Conservation (phyloP, 176 grass and related monocot species). For the Hsuehochloa calcarea region DNA sequence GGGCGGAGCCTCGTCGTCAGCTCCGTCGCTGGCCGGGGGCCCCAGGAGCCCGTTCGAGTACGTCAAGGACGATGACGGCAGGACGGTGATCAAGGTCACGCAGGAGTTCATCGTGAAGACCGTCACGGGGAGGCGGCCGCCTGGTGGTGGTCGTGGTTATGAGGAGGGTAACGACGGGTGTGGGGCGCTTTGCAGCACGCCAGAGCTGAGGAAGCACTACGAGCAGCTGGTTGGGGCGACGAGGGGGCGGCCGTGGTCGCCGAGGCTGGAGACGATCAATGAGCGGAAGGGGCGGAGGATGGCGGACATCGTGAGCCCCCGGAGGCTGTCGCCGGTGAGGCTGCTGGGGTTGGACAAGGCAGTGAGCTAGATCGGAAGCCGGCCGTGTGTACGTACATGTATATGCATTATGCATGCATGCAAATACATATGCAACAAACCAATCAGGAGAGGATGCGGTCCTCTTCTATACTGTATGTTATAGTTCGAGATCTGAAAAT, state of each 20-base stretch:
- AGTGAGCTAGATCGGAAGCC: background rate
- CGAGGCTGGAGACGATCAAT: constrained; percentile 74
- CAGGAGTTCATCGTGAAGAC: constrained; percentile 59
- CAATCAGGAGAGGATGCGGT: too few relatives aligned
- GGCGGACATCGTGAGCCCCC: background rate
- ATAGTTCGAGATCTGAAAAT: too few relatives aligned
- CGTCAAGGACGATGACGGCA: constrained; percentile 42
- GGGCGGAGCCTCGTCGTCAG: background rate
- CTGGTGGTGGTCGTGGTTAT: background rate
- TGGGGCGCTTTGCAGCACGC: constrained; percentile 66
- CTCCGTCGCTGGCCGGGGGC: background rate
- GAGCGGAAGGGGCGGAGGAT: constrained; percentile 37
- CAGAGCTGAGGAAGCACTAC: constrained; percentile 87
- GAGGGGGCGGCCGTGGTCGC: constrained; percentile 66
- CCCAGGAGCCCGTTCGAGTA: constrained; percentile 59
- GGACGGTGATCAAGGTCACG: constrained; percentile 54
- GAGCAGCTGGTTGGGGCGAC: constrained; percentile 62
- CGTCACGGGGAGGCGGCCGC: background rate
- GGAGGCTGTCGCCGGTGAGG: constrained; percentile 42
- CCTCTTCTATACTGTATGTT: too few relatives aligned
- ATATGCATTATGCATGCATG: background rate
- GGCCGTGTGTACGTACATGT: background rate
- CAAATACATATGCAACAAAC: too few relatives aligned
- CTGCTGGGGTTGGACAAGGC: constrained; percentile 45
- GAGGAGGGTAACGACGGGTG: background rate